phyloP scores from a whole-genome alignment of 2,329 filamentous ascomycete genomes.

The Aspergillus ibericus region DNA sequence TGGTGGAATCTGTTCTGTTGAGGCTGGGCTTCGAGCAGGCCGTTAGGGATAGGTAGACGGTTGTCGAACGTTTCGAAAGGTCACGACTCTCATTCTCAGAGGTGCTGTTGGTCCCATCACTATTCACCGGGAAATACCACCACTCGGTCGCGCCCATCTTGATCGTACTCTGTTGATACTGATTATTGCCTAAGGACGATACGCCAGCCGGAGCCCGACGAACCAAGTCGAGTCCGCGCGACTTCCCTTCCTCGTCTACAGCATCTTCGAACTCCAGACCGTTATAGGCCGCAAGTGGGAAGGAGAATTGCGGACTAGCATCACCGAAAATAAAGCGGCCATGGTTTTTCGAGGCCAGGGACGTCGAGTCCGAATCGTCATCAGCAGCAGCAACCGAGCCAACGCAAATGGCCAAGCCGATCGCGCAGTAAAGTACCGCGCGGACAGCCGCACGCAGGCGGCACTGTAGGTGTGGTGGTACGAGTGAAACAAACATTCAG shows the following conservation, averaged over 20 bases:
- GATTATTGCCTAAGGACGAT: slow-evolving; percentile 64
- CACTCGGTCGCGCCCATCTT: slow-evolving; percentile 61
- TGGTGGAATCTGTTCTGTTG: slow-evolving; percentile 45
- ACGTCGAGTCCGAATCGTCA: slow-evolving; percentile 58
- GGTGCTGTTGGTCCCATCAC: slow-evolving; percentile 38
- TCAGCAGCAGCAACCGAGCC: slow-evolving; percentile 59
- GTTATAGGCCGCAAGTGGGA: slow-evolving; percentile 30
- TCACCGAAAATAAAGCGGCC: slow-evolving; percentile 49
- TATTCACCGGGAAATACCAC: slow-evolving; percentile 63
- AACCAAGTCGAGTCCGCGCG: slow-evolving; percentile 49
- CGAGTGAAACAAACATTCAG: slow-evolving; percentile 39
- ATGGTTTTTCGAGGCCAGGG: slow-evolving; percentile 47
- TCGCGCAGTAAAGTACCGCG: slow-evolving; percentile 58
- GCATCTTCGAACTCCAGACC: slow-evolving; percentile 33
- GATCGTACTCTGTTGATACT: slow-evolving; percentile 60
- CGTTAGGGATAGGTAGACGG: slow-evolving; percentile 79
- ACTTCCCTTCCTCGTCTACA: slow-evolving; percentile 31
- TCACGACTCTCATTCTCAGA: slow-evolving; percentile 33
- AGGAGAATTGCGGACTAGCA: slow-evolving; percentile 25
- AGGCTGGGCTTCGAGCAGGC: slow-evolving; percentile 75
- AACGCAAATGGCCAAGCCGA: slow-evolving; percentile 61
- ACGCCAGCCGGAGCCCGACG: slow-evolving; percentile 55
- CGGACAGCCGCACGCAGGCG: slow-evolving; percentile 67
- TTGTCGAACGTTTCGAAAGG: slow-evolving; percentile 40
- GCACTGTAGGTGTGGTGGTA: slow-evolving; percentile 69